Evolutionary conservation across 2,329 filamentous ascomycete species (phyloP), one percentile per base, ranked within the genome.

Genomic region (Fusarium tupiense): DNA sequence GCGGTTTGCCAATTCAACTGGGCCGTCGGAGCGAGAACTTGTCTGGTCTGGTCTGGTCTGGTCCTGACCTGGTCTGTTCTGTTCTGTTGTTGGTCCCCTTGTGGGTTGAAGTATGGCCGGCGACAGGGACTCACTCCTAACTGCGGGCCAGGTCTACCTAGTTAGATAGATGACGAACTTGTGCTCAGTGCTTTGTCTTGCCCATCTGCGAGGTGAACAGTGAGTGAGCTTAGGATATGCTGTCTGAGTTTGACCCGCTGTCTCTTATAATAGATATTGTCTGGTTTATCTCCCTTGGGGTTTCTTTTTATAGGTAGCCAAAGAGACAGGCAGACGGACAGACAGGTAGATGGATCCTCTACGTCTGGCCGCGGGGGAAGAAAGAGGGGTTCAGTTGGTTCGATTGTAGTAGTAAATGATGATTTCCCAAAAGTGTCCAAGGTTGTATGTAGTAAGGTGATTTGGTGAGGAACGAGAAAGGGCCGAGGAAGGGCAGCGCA

Each of bases 1-100:
- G 77, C 64, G 76, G 76, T 78, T 79, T 78, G 73, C 72, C 72
- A 77, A 75, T 76, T 67, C 68, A 76, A 73, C 60, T 76, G 72
- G 68, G 74, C 50, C 67, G 67, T 64, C 76, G 72, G 76, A 64
- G 72, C 71, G 66, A 75, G 64, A 56, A 61, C 37, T 68, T 38
- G 44, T 61, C 64, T 64, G 53, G 46, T 54, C 38, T 59, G 50
- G 31, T 20, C 56, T 72, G 24, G 60, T 9, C 19, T 29, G 24
- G 44, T 12, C 24, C 26, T 20, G 44, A 19, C 13, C 24, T 24
- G 24, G 44, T 12, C 44, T n/a, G 40, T 14, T 41, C n/a, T 31
- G 29, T 31, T 37, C 33, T 53, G 33, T 20, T 37, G 29, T 35
- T 52, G 49, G 49, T 35, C 31, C 26, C 52, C 52, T 57, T 57